Percentiles rank a stretch among this genome's conserved stretches.
Evolutionary conservation across 495 filamentous ascomycete species (phyloP).

Genomic region (Choiromyces venosus): DNA sequence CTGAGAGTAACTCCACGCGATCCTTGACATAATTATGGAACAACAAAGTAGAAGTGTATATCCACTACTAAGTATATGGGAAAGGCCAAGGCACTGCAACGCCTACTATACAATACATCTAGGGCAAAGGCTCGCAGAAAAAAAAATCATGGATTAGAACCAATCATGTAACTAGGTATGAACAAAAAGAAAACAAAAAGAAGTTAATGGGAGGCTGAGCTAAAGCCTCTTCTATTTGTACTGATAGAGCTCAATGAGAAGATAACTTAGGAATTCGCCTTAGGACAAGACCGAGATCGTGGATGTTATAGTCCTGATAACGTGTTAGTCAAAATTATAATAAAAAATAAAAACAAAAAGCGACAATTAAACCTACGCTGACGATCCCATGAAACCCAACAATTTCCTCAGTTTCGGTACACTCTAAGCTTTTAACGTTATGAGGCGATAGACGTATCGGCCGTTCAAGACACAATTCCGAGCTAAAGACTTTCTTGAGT

Average conservation of each 20-base stretch:
- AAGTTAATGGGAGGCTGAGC: not conserved
- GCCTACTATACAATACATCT: not conserved
- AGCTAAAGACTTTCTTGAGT: conserved; percentile 29
- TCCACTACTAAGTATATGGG: not conserved
- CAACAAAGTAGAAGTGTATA: not conserved
- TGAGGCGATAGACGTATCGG: conserved; percentile 20
- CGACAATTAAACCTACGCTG: conserved; percentile 18
- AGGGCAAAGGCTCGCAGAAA: not conserved
- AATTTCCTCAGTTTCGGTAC: conserved; percentile 24
- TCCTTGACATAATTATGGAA: not conserved
- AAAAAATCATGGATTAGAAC: not conserved
- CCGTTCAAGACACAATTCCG: conserved; percentile 25
- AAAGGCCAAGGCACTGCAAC: not conserved
- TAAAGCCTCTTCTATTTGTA: not conserved
- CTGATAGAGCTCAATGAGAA: not conserved
- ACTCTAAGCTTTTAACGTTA: conserved; percentile 30
- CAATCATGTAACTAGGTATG: not conserved
- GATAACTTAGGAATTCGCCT: not conserved
- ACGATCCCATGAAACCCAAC: conserved; percentile 40
- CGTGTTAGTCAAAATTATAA: conserved; percentile 8
- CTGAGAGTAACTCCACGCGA: not conserved
- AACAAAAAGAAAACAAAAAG: not conserved
- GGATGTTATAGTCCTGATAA: conserved; percentile 28
- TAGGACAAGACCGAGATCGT: conserved; percentile 36
- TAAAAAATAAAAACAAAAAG: not conserved